These are phyloP conservation scores for Malania oleifera DNA, from an alignment of 164 flowering plant species.

Conservation along the genomic window DNA sequence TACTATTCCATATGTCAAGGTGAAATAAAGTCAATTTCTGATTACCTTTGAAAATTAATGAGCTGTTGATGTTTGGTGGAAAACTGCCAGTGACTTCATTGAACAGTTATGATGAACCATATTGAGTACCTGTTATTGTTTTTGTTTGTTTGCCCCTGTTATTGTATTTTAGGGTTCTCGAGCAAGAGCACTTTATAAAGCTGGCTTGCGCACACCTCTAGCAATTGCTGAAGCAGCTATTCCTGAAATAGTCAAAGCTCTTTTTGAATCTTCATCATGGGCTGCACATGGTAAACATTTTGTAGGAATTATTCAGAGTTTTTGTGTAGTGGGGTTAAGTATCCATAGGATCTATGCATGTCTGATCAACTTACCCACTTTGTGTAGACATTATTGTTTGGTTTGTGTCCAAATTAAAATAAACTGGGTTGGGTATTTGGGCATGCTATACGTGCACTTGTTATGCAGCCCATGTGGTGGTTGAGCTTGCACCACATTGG, in stretches of 20 bases:
- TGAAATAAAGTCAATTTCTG: constrained; percentile 12
- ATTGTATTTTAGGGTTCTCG: constrained; percentile 70
- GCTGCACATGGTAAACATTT: constrained; percentile 54
- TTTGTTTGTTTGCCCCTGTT: neutral
- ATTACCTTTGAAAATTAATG: neutral
- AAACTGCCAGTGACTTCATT: neutral
- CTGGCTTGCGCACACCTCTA: constrained; percentile 82
- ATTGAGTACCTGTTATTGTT: neutral
- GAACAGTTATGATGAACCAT: neutral
- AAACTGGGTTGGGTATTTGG: too few relatives aligned
- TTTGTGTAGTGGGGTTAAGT: neutral
- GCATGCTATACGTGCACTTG: too few relatives aligned
- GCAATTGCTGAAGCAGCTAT: constrained; percentile 90
- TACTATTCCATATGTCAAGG: constrained; percentile 87
- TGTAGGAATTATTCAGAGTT: neutral
- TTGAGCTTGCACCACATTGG: too few relatives aligned
- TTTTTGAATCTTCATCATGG: constrained; percentile 87
- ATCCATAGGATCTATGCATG: too few relatives aligned
- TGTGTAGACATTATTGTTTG: too few relatives aligned
- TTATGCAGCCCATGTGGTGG: too few relatives aligned
- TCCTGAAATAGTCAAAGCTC: constrained; percentile 74
- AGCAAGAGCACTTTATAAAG: constrained; percentile 94
- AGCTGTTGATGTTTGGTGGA: neutral
- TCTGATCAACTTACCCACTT: neutral
- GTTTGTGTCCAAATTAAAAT: too few relatives aligned